A percentile compares a stretch with the other conserved stretches of the same genome.
Evolutionary conservation across 495 filamentous ascomycete genomes (phyloP).

Genomic region (Lophiostoma macrostomum): DNA sequence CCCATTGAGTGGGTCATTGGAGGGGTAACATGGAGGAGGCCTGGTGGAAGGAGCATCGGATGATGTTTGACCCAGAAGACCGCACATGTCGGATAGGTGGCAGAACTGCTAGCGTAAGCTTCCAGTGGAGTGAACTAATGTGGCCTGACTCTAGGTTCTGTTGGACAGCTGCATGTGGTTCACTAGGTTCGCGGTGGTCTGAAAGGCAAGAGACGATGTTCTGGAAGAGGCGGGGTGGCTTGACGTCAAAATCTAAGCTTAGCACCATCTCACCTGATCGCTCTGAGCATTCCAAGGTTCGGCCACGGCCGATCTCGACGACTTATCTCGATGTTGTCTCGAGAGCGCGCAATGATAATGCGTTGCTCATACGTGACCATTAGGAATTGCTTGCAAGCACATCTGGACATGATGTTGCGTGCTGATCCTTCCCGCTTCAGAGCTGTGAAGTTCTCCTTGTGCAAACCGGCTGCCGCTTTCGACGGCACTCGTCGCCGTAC

Average conservation of each 20-base stretch:
- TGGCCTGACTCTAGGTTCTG: background rate
- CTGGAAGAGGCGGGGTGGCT: constrained; percentile 12
- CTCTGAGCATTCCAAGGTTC: background rate
- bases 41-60: constrained; percentile 22
- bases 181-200: background rate
- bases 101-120: background rate
- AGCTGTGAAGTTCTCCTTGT: too few relatives aligned
- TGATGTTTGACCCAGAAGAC: constrained; percentile 19
- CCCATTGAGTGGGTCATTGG: background rate
- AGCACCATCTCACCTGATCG: constrained; percentile 4
- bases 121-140: background rate
- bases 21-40: constrained; percentile 1
- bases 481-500: too few relatives aligned
- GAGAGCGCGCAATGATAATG: too few relatives aligned
- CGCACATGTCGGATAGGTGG: constrained; percentile 5
- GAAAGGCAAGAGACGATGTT: constrained; percentile 1
- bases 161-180: background rate
- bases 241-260: background rate
- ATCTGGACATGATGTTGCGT: too few relatives aligned
- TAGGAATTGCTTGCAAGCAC: too few relatives aligned
- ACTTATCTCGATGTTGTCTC: too few relatives aligned
- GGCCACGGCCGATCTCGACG: background rate
- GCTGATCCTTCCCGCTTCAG: too few relatives aligned
- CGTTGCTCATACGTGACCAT: too few relatives aligned
- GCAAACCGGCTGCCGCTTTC: too few relatives aligned